Evolutionary conservation across 495 filamentous ascomycete genomes (phyloP).

Genomic region (Lophiotrema nucula): DNA sequence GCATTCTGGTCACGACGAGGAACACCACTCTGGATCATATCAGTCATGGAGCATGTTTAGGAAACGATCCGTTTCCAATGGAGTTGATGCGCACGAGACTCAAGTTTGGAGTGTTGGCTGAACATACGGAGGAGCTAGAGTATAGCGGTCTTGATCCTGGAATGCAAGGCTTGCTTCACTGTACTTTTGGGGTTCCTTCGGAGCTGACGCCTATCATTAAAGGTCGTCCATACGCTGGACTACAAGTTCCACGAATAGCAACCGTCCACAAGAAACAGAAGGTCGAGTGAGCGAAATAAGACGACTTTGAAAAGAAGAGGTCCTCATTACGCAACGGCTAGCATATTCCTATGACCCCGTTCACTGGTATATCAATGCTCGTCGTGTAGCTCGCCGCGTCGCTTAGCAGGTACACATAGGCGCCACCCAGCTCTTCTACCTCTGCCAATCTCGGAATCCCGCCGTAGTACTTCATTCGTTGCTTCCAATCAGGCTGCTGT

Average conservation of each 20-base stretch:
- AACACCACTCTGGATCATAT: slow-evolving; percentile 27
- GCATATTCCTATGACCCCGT: slow-evolving; percentile 8
- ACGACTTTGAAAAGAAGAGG: not conserved
- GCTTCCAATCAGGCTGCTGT: slow-evolving; percentile 45
- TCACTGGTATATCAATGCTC: slow-evolving; percentile 62
- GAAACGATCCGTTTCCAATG: slow-evolving; percentile 24
- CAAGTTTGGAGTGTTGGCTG: slow-evolving; percentile 20
- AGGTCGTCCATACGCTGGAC: slow-evolving; percentile 14
- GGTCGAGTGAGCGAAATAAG: not conserved
- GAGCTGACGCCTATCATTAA: slow-evolving; percentile 10
- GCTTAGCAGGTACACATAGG: slow-evolving; percentile 76
- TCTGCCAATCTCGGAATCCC: slow-evolving; percentile 68
- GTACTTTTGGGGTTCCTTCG: slow-evolving; percentile 19
- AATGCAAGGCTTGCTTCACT: slow-evolving; percentile 4
- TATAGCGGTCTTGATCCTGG: slow-evolving; percentile 12
- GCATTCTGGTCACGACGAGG: slow-evolving; percentile 28
- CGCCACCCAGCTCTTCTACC: slow-evolving; percentile 77
- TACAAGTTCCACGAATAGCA: slow-evolving; percentile 1
- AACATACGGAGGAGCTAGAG: slow-evolving; percentile 9
- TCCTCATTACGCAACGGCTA: not conserved
- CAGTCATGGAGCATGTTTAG: slow-evolving; percentile 24
- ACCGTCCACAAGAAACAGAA: not conserved
- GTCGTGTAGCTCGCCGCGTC: slow-evolving; percentile 83
- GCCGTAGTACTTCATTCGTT: slow-evolving; percentile 52
- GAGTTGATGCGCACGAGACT: slow-evolving; percentile 24